Evolutionary conservation across 2,329 filamentous ascomycete species (phyloP), one percentile per base, ranked within the genome.

Genomic region (Calonectria multiphialidica): DNA sequence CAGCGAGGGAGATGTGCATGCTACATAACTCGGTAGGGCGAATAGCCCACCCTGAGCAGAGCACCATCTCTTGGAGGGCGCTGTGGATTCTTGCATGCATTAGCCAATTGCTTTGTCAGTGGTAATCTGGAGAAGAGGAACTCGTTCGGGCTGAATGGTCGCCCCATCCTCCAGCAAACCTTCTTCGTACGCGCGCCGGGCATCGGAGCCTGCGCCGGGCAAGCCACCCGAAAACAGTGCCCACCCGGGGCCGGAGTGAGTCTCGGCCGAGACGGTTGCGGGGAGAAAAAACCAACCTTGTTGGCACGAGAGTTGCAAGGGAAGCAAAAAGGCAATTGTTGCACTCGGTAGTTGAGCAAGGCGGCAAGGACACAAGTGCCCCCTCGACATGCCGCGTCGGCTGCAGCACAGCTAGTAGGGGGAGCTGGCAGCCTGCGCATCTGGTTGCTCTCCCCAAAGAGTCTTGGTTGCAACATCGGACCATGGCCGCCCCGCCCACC

Each of bases 401-500:
- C 55, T 42, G 40, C 65, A 55, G 65, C 50, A 18, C 7, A 55
- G 21, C 50, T 57, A 16, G 30, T 57, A 37, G 49, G 50, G 50
- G 30, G 5, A 37, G 50, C 50, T 57, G 50, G 5, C 15, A 13
- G 15, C 40, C 25, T 53, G 50, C 50, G 40, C 28, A 64, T 25
- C 55, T 30, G n/a, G 30, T 21, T 25, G 8, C 47, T 25, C 49
- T 21, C 21, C 35, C 55, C 55, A 28, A 16, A n/a, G 55, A 62
- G 37, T 30, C 16, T 18, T 33, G 37, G 23, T 44, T 42, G 50
- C 45, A 57, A 50, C 68, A 72, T 75, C 74, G 75, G 70, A 73
- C 69, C 74, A 76, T 75, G 61, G 66, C 55, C 21, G 44, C 49
- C 63, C 47, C 62, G 30, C 55, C 37, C 45, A 53, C 53, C 72